Base-by-base conservation (phyloP, 805 yeast species). In the Metschnikowia picachoensis region DNA sequence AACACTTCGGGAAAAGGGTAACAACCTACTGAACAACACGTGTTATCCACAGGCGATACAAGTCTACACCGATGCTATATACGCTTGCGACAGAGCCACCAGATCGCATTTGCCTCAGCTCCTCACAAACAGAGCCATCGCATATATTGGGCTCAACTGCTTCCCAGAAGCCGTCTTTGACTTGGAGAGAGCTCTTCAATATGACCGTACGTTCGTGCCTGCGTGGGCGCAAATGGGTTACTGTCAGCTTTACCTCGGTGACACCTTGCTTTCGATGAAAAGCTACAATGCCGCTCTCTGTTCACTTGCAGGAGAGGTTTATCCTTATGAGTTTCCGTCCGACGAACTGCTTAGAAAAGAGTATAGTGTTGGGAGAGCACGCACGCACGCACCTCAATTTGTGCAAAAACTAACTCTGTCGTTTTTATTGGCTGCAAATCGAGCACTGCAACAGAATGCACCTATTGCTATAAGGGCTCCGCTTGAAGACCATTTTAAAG, bases 171-270 rank as follows among this genome's bases (percentile, higher is more conserved):
- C 75, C 1, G 61, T 68, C 1, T 37, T 57, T 11, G 74, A 70
- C 50, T 60, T 71, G 51, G 62, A 66, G 44, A 38, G 41, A 13
- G 74, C 74, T 0, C 50, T 70, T 9, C 36, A 40, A 16, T 40
- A 52, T 33, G 74, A 70, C 47, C 51, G 64, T 30, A 56, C 64
- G 6, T 68, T 65, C 49, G 62, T 70, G 5, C 70, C 75, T 2
- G 76, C 73, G 7, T 71, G 76, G 76, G 57, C 68, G 15, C 76
- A 71, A 55, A 57, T 71, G 48, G 74, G 73, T 4, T 71, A 69
- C 56, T 70, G 73, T 51, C 72, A 70, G 37, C 54, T 71, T 32
- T 70, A 68, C 52, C 62, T 70, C 68, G 74, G 74, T 4, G 53
- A 54, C 32, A 62, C 68, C 38, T 49, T 69, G 25, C 39, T 62